Evolutionary conservation across 345 rosid genomes (phyloP).

Genomic region (Eucalyptus regnans): DNA sequence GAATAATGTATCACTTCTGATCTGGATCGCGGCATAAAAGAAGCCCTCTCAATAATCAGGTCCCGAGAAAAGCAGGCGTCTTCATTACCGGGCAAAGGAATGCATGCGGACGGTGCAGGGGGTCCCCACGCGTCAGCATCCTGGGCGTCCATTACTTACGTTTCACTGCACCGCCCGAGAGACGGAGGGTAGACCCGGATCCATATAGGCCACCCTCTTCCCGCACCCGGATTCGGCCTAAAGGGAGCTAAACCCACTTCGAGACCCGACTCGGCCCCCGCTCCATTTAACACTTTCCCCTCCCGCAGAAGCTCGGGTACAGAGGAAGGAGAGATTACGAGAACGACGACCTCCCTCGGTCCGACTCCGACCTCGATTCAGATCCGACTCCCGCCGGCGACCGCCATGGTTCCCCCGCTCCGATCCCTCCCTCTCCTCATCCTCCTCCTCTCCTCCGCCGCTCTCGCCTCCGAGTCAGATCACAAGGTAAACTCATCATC

Average conservation of each 20-base stretch:
- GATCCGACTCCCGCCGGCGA: conserved; percentile 36
- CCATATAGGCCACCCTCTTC: not conserved
- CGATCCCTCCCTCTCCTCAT: conserved; percentile 18
- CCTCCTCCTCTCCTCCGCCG: conserved; percentile 24
- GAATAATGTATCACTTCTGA: not conserved
- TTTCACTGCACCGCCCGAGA: not conserved
- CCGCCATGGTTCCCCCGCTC: conserved; percentile 44
- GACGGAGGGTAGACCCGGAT: not conserved
- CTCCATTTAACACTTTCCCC: not conserved
- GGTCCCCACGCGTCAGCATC: not conserved
- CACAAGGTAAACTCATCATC: conserved; percentile 53
- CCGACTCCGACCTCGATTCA: not conserved
- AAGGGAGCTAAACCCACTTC: not conserved
- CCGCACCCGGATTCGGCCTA: not conserved
- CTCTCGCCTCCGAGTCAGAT: conserved; percentile 76
- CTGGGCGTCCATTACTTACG: not conserved
- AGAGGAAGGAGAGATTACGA: not conserved
- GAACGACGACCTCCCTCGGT: not conserved
- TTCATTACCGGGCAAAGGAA: not conserved
- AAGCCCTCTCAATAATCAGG: not conserved
- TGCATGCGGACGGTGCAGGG: not conserved
- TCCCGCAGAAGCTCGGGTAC: not conserved
- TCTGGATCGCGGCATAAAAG: not conserved
- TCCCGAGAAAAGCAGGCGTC: not conserved
- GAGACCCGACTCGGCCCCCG: not conserved